A percentile compares a stretch with the other conserved stretches of the same genome.
Conservation (phyloP, 148 eudicot species). For the Silene latifolia region DNA sequence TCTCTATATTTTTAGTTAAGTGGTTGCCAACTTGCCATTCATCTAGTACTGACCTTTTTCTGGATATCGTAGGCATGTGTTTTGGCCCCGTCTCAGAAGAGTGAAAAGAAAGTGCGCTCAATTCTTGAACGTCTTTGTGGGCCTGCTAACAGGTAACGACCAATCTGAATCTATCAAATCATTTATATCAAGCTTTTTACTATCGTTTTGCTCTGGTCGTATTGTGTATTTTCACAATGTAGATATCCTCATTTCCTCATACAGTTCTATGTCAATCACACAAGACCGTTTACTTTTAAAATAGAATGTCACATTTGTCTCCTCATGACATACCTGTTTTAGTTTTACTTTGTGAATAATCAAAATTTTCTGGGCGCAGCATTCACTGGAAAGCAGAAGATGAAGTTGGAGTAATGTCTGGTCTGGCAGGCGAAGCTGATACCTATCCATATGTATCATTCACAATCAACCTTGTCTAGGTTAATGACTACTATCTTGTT, state of each 20-base stretch:
- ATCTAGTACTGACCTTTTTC: constrained; percentile 2
- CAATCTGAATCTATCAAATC: neutral
- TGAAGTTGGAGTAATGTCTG: constrained; percentile 60
- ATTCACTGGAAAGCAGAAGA: constrained; percentile 75
- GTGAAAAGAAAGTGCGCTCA: constrained; percentile 94
- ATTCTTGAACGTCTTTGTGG: constrained; percentile 70
- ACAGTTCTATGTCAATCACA: neutral
- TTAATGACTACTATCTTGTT: constrained; percentile 19
- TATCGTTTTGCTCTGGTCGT: neutral
- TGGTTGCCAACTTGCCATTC: constrained; percentile 9
- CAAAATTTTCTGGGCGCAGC: constrained; percentile 32
- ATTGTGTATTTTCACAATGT: neutral
- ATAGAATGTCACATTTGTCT: constrained; percentile 16
- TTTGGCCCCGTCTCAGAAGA: constrained; percentile 66
- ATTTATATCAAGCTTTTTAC: neutral
- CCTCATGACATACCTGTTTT: too few species aligned
- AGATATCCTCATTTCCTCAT: neutral
- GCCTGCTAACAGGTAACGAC: constrained; percentile 62
- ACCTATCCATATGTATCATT: constrained; percentile 84
- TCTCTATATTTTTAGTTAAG: neutral
- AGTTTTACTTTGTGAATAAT: too few species aligned
- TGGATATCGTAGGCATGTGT: constrained; percentile 60
- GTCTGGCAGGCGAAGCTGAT: constrained; percentile 78
- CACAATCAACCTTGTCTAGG: constrained; percentile 69
- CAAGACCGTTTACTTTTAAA: neutral